Evolutionary conservation across 164 flowering plant species (phyloP), one percentile per base, ranked within the genome.

Genomic region (Tetracentron sinense): DNA sequence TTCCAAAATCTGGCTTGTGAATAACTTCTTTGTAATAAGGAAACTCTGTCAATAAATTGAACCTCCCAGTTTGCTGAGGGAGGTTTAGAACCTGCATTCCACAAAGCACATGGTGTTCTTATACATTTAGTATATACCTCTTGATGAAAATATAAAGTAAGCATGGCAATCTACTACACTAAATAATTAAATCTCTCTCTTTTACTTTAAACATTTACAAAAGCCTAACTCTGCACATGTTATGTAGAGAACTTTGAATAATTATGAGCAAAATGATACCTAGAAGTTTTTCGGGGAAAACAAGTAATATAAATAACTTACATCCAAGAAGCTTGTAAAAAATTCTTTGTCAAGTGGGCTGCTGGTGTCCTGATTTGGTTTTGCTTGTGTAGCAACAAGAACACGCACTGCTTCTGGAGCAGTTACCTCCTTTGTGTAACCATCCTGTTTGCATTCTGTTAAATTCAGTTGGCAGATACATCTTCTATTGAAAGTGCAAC

Each of bases 341-440:
- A 77, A 94, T 65, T 78, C 93, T 77, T 81, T 79, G 72, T 82
- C 66, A 31, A 89, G 83, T 53, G 69, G 50, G 61, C 92, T 88
- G 50, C 49, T 15, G 22, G 0, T n/a, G 44, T 87, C 78, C 27
- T 58, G 69, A 62, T 84, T 89, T 22, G 85, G 82, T 75, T 94
- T 94, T 55, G 99, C 95, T 68, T 71, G 83, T 44, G 81, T 83
- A 20, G 97, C 96, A 54, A 94, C 92, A 54, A 87, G 88, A 63
- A 89, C 83, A 3, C 70, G 83, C 29, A 85, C 93, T 42, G 77
- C 76, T 35, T 80, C 93, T 28, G 70, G 54, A 46, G 94, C 90
- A 38, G 66, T 76, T 56, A 75, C 77, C 78, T 88, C 90, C 68
- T 68, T 69, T 38, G 99, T 94, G 68, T 86, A 91, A 46, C 96